A percentile compares a stretch with the other conserved stretches of the same genome.
These are phyloP conservation scores for Cajanus cajan DNA, from an alignment of 306 rosid genomes.

Conservation along the genomic window DNA sequence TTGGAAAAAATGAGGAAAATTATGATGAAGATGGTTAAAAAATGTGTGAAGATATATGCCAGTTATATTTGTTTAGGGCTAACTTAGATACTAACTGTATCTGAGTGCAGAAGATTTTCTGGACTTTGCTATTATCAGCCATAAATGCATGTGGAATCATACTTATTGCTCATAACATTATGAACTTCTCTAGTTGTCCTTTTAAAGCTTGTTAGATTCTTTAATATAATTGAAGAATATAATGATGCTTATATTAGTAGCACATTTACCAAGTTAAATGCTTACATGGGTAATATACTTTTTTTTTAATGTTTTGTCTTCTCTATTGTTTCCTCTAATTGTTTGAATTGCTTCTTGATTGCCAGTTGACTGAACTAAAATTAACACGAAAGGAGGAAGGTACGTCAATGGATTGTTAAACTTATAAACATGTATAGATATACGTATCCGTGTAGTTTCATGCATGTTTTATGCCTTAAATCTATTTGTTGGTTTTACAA, in stretches of 20 bases:
- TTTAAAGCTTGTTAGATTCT: too few species aligned
- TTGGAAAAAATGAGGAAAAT: constrained; percentile 14
- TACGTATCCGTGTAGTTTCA: too few species aligned
- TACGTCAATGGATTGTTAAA: too few species aligned
- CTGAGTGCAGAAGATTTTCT: constrained; percentile 10
- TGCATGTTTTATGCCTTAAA: too few species aligned
- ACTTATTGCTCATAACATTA: too few species aligned
- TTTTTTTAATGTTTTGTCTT: neutral
- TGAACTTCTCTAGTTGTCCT: too few species aligned
- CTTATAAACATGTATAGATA: too few species aligned
- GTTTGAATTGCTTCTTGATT: constrained; percentile 17
- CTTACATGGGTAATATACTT: neutral
- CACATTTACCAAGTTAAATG: neutral
- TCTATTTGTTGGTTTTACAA: too few species aligned
- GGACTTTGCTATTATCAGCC: constrained; percentile 6
- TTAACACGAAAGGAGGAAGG: too few species aligned
- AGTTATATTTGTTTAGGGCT: constrained; percentile 2
- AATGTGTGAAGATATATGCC: neutral
- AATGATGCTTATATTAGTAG: neutral
- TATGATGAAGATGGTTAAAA: neutral
- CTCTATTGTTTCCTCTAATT: constrained; percentile 17
- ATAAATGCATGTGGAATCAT: too few species aligned
- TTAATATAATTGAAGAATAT: neutral
- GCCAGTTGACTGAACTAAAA: too few species aligned
- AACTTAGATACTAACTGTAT: neutral